Evolutionary conservation across 495 filamentous ascomycete genomes (phyloP).

Genomic region (Saxophila tyrrhenica): DNA sequence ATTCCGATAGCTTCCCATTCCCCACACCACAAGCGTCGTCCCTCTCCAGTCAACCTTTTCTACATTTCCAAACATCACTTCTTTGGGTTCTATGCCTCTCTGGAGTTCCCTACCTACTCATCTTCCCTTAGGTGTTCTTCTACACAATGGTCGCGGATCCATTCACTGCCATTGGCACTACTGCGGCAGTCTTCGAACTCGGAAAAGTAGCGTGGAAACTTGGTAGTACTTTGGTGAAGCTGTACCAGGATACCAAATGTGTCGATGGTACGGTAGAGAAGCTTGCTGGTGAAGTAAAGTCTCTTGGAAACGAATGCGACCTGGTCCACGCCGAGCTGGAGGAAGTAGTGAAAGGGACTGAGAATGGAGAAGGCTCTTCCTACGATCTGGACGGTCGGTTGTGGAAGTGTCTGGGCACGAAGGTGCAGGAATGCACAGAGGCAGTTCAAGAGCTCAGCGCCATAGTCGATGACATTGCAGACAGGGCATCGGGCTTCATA

Average conservation of each 20-base stretch:
- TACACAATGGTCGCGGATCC: slow-evolving; percentile 11
- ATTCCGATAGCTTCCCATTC: too few species aligned
- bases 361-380: background rate
- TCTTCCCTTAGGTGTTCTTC: too few species aligned
- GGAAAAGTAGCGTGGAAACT: slow-evolving; percentile 27
- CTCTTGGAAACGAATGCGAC: background rate
- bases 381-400: background rate
- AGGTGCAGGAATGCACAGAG: background rate
- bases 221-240: background rate
- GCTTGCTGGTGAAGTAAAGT: background rate
- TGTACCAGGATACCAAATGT: background rate
- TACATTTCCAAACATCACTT: too few species aligned
- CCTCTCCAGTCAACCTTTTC: too few species aligned
- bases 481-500: background rate
- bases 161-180: slow-evolving; percentile 13
- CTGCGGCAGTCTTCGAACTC: slow-evolving; percentile 22
- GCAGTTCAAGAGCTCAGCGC: background rate
- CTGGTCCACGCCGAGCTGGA: background rate
- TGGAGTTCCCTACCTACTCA: too few species aligned
- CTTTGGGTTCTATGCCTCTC: too few species aligned
- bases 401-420: background rate
- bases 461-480: background rate
- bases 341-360: background rate
- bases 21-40: too few species aligned
- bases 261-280: background rate